Evolutionary conservation across 2,329 filamentous ascomycete genomes (phyloP).

Genomic region (Ophiostoma ips): DNA sequence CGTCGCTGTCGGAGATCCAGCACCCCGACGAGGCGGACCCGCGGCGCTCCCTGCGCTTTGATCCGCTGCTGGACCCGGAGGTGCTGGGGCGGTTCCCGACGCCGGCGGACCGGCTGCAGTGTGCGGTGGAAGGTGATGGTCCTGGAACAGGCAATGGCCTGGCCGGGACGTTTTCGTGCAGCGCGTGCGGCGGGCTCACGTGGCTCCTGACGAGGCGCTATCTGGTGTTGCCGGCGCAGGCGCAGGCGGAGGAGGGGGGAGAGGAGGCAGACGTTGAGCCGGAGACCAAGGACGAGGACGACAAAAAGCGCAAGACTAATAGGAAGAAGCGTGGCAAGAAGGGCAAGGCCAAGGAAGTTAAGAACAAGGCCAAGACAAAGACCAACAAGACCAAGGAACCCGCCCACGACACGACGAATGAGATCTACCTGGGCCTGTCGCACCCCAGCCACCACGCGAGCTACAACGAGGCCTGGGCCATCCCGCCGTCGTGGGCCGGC

Average conservation of each 20-base stretch:
- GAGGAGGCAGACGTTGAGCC: no score
- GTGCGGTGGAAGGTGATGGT: background rate
- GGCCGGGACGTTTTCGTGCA: background rate
- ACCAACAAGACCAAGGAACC: background rate
- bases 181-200: background rate
- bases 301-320: background rate
- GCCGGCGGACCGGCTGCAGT: background rate
- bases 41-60: background rate
- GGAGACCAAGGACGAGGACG: background rate
- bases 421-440: background rate
- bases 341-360: background rate
- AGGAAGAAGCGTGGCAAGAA: background rate
- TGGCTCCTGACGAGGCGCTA: slow-evolving; percentile 6
- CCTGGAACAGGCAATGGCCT: background rate
- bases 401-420: background rate
- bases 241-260: no score
- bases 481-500: background rate
- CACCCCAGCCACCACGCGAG: slow-evolving; percentile 9
- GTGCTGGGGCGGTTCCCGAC: background rate
- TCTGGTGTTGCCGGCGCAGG: no score
- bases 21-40: slow-evolving; percentile 7
- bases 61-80: slow-evolving; percentile 4
- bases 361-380: background rate
- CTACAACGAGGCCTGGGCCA: slow-evolving; percentile 5
- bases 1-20: background rate